Evolutionary conservation across 2,329 filamentous ascomycete species (phyloP).

Genomic region (Zarea fungicola): DNA sequence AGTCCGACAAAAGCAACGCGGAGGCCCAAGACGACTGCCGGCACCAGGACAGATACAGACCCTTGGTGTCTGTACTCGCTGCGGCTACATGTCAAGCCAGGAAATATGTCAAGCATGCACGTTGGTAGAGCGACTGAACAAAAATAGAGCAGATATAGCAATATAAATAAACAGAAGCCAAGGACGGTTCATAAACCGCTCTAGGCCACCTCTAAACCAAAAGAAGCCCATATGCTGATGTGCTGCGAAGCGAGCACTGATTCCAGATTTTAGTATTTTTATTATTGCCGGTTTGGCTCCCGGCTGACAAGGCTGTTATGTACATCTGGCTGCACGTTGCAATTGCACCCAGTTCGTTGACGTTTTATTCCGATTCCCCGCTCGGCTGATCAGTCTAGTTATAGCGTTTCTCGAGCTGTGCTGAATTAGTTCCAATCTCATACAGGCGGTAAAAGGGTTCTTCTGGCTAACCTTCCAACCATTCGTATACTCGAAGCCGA

Average conservation of each 20-base stretch:
- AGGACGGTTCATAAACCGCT: background rate
- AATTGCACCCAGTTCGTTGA: conserved; percentile 1
- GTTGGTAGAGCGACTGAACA: conserved; percentile 85
- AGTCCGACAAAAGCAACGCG: conserved; percentile 25
- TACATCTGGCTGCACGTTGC: conserved; percentile 12
- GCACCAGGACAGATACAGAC: conserved; percentile 54
- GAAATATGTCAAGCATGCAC: conserved; percentile 89
- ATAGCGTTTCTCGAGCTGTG: conserved; percentile 51
- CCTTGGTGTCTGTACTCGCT: conserved; percentile 77
- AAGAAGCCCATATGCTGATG: background rate
- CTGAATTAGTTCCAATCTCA: conserved; percentile 1
- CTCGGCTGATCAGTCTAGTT: conserved; percentile 27
- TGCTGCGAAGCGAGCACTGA: background rate
- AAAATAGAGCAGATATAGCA: conserved; percentile 57
- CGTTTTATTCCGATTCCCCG: background rate
- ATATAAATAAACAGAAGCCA: conserved; percentile 34
- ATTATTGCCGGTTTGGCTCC: conserved; percentile 7
- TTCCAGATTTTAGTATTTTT: conserved; percentile 4
- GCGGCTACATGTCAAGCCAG: conserved; percentile 95
- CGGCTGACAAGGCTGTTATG: conserved; percentile 8
- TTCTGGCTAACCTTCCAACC: conserved; percentile 52
- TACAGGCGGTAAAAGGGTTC: conserved; percentile 4
- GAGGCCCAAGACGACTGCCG: conserved; percentile 21
- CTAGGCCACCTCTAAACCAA: background rate
- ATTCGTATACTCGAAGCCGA: conserved; percentile 58